Evolutionary conservation across 1,284 basidiomycete genomes (phyloP).

Genomic region (Exobasidium rhododendri): DNA sequence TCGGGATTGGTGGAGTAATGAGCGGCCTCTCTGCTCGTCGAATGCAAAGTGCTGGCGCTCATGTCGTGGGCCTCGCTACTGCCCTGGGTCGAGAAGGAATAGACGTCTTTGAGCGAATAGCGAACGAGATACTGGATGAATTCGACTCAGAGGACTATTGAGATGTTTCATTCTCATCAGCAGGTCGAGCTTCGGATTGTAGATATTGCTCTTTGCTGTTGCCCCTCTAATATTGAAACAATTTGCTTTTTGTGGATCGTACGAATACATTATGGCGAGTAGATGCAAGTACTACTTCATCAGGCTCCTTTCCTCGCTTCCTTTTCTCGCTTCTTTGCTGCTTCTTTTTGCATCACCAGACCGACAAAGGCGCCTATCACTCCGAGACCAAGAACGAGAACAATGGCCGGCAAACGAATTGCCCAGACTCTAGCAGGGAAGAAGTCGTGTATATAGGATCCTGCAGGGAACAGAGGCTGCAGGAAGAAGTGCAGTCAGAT

Average conservation of each 20-base stretch:
- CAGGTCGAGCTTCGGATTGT: too few species aligned
- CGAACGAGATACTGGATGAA: neutral
- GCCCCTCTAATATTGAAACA: too few species aligned
- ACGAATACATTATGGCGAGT: too few species aligned
- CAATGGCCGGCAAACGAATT: slow-evolving; percentile 74
- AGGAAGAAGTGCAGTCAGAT: neutral
- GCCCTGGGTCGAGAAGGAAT: slow-evolving; percentile 10
- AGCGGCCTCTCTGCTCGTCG: slow-evolving; percentile 3
- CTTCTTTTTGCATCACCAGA: slow-evolving; percentile 71
- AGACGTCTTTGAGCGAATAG: slow-evolving; percentile 1
- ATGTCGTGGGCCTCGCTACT: slow-evolving; percentile 7
- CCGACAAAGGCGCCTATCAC: slow-evolving; percentile 76
- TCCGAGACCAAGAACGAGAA: slow-evolving; percentile 73
- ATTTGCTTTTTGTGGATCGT: too few species aligned
- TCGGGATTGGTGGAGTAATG: slow-evolving; percentile 7
- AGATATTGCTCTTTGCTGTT: too few species aligned
- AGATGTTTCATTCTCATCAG: neutral
- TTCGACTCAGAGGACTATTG: neutral
- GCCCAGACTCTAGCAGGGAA: slow-evolving; percentile 91
- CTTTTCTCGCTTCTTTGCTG: slow-evolving; percentile 59
- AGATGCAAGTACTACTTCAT: neutral
- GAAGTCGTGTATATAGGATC: slow-evolving; percentile 69
- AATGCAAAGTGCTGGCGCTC: slow-evolving; percentile 2
- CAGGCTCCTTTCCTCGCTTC: slow-evolving; percentile 15
- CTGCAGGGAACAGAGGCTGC: slow-evolving; percentile 78